Evolutionary conservation across 164 flowering plant species (phyloP).

Genomic region (Annona cherimola): DNA sequence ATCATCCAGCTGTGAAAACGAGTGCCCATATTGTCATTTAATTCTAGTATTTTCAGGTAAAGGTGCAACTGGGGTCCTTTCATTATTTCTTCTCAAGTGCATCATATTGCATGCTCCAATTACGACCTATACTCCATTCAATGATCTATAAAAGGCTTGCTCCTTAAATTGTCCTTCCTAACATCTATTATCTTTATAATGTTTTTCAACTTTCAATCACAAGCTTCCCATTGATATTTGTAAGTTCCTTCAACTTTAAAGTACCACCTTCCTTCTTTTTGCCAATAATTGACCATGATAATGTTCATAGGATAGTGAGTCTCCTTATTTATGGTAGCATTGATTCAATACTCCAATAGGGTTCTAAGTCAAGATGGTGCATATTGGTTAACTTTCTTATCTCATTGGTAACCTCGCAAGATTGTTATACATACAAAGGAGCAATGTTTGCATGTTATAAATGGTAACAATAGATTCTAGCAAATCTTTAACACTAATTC

Average conservation of each 20-base stretch:
- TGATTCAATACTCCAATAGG: not conserved
- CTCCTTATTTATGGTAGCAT: constrained; percentile 27
- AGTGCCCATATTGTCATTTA: constrained; percentile 16
- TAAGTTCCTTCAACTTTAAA: constrained; percentile 21
- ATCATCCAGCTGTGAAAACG: constrained; percentile 32
- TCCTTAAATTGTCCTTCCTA: constrained; percentile 13
- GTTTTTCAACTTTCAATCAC: constrained; percentile 33
- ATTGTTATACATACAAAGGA: constrained; percentile 8
- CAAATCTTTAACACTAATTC: constrained; percentile 14
- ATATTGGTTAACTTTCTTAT: constrained; percentile 17
- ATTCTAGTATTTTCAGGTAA: constrained; percentile 17
- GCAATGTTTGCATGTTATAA: constrained; percentile 29
- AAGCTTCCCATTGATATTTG: constrained; percentile 25
- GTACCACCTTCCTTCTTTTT: constrained; percentile 14
- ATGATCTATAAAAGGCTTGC: constrained; percentile 21
- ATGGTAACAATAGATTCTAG: constrained; percentile 23
- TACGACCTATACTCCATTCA: constrained; percentile 18
- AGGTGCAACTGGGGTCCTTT: constrained; percentile 19
- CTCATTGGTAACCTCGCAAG: constrained; percentile 18
- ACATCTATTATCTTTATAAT: constrained; percentile 29
- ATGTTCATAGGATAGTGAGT: constrained; percentile 21
- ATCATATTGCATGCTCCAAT: not conserved
- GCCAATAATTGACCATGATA: constrained; percentile 26
- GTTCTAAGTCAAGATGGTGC: constrained; percentile 16
- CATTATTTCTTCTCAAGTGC: constrained; percentile 1